A percentile compares a stretch with the other conserved stretches of the same genome.
These are phyloP conservation scores for Pelargonium myrrhifolium DNA, from an alignment of 441 rosid genomes.

Conservation along the genomic window DNA sequence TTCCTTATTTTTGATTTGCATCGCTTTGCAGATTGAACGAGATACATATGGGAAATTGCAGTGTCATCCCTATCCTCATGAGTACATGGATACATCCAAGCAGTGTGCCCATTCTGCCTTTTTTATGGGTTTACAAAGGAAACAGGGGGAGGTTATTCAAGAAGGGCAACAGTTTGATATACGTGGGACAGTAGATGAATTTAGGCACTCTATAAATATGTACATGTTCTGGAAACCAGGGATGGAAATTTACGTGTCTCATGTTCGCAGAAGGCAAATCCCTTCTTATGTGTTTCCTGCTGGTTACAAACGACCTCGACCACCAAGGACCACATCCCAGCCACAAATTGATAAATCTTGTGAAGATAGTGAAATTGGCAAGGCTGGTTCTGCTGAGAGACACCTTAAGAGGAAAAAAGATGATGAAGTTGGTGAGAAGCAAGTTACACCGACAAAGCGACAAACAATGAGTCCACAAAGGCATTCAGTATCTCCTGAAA, in stretches of 20 bases:
- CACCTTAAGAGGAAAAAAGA: slow-evolving; percentile 52
- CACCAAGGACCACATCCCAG: slow-evolving; percentile 43
- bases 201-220: slow-evolving; percentile 39
- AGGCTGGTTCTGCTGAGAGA: slow-evolving; percentile 43
- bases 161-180: slow-evolving; percentile 72
- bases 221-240: slow-evolving; percentile 64
- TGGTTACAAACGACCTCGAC: slow-evolving; percentile 53
- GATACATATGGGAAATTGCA: slow-evolving; percentile 57
- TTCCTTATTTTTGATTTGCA: not conserved
- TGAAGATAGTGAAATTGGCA: slow-evolving; percentile 36
- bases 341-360: slow-evolving; percentile 32
- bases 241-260: slow-evolving; percentile 62
- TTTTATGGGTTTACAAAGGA: slow-evolving; percentile 66
- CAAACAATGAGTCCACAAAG: slow-evolving; percentile 47
- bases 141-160: slow-evolving; percentile 43
- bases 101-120: slow-evolving; percentile 44
- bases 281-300: slow-evolving; percentile 60
- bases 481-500: slow-evolving; percentile 49
- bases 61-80: slow-evolving; percentile 63
- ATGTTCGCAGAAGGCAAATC: slow-evolving; percentile 53
- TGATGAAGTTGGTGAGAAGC: slow-evolving; percentile 32
- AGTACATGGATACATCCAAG: slow-evolving; percentile 38
- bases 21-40: slow-evolving; percentile 49
- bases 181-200: slow-evolving; percentile 53
- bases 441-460: slow-evolving; percentile 47